Evolutionary conservation across 2,329 filamentous ascomycete species (phyloP).

Genomic region (Hawksworthiomyces lignivorus): DNA sequence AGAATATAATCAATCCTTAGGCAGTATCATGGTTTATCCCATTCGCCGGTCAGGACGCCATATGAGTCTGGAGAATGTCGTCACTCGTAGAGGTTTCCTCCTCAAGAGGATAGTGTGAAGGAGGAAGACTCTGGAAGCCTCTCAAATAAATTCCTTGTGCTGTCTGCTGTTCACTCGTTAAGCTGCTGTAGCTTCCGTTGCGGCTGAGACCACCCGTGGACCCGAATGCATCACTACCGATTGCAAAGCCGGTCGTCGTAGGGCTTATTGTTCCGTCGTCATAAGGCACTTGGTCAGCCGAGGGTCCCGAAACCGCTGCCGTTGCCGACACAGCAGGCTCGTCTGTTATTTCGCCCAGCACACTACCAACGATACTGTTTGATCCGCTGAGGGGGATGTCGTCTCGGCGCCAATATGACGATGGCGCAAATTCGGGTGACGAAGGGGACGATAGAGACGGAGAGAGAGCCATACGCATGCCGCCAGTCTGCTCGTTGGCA

Average conservation of each 20-base stretch:
- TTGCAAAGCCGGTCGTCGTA: constrained; percentile 1
- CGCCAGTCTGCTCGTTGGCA: constrained; percentile 31
- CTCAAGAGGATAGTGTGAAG: too few species aligned
- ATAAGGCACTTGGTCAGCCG: too few species aligned
- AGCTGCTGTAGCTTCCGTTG: constrained; percentile 11
- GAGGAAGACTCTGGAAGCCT: too few species aligned
- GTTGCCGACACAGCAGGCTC: too few species aligned
- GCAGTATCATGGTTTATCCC: too few species aligned
- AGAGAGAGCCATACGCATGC: constrained; percentile 27
- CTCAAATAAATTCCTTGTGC: too few species aligned
- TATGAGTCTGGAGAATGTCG: too few species aligned
- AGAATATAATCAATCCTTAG: too few species aligned
- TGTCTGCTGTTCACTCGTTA: constrained; percentile 6
- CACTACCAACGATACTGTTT: constrained; percentile 2
- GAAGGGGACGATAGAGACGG: constrained; percentile 20
- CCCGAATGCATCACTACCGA: constrained; percentile 1
- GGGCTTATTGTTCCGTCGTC: constrained; percentile 4
- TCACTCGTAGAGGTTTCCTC: too few species aligned
- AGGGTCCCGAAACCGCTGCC: too few species aligned
- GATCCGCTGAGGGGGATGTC: not conserved
- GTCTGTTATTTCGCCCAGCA: constrained; percentile 15
- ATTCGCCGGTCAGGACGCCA: too few species aligned
- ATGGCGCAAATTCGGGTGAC: constrained; percentile 7
- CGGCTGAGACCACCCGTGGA: constrained; percentile 8
- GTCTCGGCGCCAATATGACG: not conserved